Base-by-base conservation (phyloP, 805 yeast species). In the Ogataea nitratoaversa region DNA sequence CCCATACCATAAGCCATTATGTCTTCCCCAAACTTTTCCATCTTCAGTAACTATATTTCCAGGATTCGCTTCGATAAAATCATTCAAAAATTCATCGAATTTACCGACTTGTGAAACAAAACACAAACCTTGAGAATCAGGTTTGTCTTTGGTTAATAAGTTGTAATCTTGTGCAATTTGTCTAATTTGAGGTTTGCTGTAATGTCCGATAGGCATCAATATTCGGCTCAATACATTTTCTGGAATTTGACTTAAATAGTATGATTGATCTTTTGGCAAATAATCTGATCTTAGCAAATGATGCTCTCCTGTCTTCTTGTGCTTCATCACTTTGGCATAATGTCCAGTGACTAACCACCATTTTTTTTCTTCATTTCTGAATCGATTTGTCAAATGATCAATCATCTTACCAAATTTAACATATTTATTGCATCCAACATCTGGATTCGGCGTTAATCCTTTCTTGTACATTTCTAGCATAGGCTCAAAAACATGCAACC, bases 331-430 rank as follows among this genome's bases (percentile, higher is more conserved):
- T 43, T 85, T 59, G 0, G 88, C 71, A 57, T 85, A 85, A 57
- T 85, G 95, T 8, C 95, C 99, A 0, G 96, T 88, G 2, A 86
- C 96, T 11, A 93, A 61, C 95, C 95, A 87, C 82, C 93, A 88
- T 19, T 61, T 55, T 9, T 45, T 38, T 25, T 42, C 41, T 7
- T 56, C 59, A 30, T 19, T 30, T 8, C 38, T 19, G 13, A 32
- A 31, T 9, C 34, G 32, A 2, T 33, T 34, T 20, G 36, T 33
- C 28, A 88, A 59, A 53, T 78, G 73, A 14, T 79, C 74, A 5
- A 80, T 61, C 63, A 93, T 69, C 40, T 70, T 72, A 2, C 99
- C 98, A 65, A 93, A 93, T 59, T 93, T 93, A 49, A 93, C 84
- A 57, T 77, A 75, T 43, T 74, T 72, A 60, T 93, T 93, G 59